A percentile compares a stretch with the other conserved stretches of the same genome.
Evolutionary conservation across 192 early-diverging fungal species (phyloP).

Genomic region (Lobosporangium transversale): DNA sequence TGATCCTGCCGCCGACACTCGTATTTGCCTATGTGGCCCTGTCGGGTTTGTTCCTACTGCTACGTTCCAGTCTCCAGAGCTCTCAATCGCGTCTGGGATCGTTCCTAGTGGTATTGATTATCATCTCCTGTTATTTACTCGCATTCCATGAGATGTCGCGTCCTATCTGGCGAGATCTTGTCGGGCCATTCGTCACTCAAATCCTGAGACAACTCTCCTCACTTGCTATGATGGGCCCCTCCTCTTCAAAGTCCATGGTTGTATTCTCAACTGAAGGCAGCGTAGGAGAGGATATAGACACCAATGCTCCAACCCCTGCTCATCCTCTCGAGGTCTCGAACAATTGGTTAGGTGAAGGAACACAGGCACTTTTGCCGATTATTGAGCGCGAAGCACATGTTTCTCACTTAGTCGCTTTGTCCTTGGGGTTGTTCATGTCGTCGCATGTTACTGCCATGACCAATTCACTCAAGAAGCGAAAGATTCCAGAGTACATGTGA

Average conservation of each 20-base stretch:
- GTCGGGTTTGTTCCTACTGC: slow-evolving; percentile 36
- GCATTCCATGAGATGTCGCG: slow-evolving; percentile 43
- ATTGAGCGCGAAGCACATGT: slow-evolving; percentile 43
- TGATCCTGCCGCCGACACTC: slow-evolving; percentile 44
- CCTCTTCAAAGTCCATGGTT: neutral
- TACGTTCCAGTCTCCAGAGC: slow-evolving; percentile 43
- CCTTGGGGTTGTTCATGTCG: slow-evolving; percentile 49
- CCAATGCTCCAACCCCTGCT: too few relatives aligned
- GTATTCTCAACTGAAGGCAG: neutral
- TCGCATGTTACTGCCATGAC: slow-evolving; percentile 46
- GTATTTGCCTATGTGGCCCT: slow-evolving; percentile 45
- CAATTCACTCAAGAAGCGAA: slow-evolving; percentile 42
- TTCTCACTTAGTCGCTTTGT: slow-evolving; percentile 35
- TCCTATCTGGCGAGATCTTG: slow-evolving; percentile 32
- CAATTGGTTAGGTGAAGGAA: slow-evolving; percentile 29
- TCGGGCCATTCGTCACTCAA: slow-evolving; percentile 31
- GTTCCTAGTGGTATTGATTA: slow-evolving; percentile 24
- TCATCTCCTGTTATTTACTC: slow-evolving; percentile 37
- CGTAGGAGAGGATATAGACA: too few relatives aligned
- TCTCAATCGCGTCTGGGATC: slow-evolving; percentile 31
- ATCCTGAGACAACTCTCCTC: slow-evolving; percentile 34
- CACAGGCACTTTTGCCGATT: slow-evolving; percentile 24
- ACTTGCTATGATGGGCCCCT: slow-evolving; percentile 9
- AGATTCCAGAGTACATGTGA: slow-evolving; percentile 49
- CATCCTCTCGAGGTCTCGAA: neutral